phyloP scores from a whole-genome alignment of 2,329 filamentous ascomycete species.

The Botrytis tulipae region DNA sequence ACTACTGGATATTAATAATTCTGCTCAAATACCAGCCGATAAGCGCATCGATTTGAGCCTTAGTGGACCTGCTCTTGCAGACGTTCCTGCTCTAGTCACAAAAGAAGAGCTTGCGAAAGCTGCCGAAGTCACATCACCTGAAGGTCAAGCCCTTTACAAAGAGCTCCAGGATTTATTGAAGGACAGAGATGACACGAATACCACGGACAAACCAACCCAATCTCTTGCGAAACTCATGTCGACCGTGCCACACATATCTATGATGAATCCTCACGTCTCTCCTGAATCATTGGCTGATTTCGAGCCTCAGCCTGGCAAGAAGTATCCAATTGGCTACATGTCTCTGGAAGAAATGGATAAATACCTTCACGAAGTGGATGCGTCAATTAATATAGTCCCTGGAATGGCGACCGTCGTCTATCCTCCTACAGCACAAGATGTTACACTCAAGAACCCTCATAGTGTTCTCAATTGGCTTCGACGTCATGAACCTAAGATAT shows the following conservation, averaged over 20 bases:
- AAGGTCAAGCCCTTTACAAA: constrained; percentile 33
- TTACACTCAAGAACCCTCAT: constrained; percentile 72
- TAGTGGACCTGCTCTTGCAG: constrained; percentile 28
- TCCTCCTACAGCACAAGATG: constrained; percentile 45
- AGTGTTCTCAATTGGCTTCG: constrained; percentile 96
- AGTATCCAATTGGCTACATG: constrained; percentile 64
- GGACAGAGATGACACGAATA: constrained; percentile 27
- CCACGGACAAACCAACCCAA: constrained; percentile 29
- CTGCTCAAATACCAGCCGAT: constrained; percentile 70
- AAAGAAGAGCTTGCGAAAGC: constrained; percentile 31
- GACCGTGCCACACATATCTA: constrained; percentile 32
- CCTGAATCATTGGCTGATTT: constrained; percentile 40
- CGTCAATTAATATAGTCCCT: constrained; percentile 37
- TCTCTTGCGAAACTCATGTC: constrained; percentile 35
- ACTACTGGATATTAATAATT: constrained; percentile 85
- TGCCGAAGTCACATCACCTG: constrained; percentile 30
- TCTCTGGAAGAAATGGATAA: constrained; percentile 70
- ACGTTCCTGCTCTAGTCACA: constrained; percentile 32
- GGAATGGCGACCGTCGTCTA: constrained; percentile 38
- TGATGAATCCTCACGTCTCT: constrained; percentile 30
- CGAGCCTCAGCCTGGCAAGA: constrained; percentile 46
- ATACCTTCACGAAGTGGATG: constrained; percentile 62
- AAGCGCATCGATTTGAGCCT: constrained; percentile 70
- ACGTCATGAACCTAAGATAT: constrained; percentile 78
- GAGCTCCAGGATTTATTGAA: constrained; percentile 33